A percentile compares a stretch with the other conserved stretches of the same genome.
These are phyloP conservation scores for Hibiscus trionum DNA, from an alignment of 345 rosid genomes.

Conservation along the genomic window DNA sequence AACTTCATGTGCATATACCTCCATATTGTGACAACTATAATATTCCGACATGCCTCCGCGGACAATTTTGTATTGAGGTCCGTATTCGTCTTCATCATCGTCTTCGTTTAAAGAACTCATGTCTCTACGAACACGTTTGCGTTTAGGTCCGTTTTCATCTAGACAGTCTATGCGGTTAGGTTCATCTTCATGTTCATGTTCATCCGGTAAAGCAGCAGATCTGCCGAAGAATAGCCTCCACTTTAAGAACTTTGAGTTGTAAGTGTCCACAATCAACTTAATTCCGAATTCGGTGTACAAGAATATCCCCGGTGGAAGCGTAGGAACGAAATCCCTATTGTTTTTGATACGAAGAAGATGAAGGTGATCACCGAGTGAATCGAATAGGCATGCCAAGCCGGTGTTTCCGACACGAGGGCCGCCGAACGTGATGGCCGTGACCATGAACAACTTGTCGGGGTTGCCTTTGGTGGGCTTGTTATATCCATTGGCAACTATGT, in stretches of 20 bases:
- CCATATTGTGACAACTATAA: too few relatives aligned
- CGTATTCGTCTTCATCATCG: too few relatives aligned
- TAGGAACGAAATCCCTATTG: neutral
- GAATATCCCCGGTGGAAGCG: neutral
- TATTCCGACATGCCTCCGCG: too few relatives aligned
- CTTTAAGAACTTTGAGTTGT: neutral
- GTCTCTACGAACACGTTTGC: neutral
- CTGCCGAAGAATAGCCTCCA: neutral
- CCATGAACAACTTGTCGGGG: constrained; percentile 26
- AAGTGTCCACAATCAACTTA: neutral
- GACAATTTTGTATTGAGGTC: too few relatives aligned
- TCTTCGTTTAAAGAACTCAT: too few relatives aligned
- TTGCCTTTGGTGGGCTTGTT: constrained; percentile 23
- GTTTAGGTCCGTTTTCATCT: neutral
- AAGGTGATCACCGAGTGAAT: neutral
- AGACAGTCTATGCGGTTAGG: neutral
- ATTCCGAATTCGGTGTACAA: neutral
- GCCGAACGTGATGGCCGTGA: constrained; percentile 49
- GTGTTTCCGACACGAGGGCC: constrained; percentile 60
- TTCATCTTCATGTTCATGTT: neutral
- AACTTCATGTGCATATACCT: too few relatives aligned
- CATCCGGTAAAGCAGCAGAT: neutral
- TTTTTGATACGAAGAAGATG: neutral
- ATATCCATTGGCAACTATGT: constrained; percentile 46
- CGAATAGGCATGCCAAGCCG: constrained; percentile 21